Percentiles rank a stretch among this genome's conserved stretches.
These are phyloP conservation scores for Pochonia chlamydosporia DNA, from an alignment of 2,329 filamentous ascomycete genomes.

Conservation along the genomic window DNA sequence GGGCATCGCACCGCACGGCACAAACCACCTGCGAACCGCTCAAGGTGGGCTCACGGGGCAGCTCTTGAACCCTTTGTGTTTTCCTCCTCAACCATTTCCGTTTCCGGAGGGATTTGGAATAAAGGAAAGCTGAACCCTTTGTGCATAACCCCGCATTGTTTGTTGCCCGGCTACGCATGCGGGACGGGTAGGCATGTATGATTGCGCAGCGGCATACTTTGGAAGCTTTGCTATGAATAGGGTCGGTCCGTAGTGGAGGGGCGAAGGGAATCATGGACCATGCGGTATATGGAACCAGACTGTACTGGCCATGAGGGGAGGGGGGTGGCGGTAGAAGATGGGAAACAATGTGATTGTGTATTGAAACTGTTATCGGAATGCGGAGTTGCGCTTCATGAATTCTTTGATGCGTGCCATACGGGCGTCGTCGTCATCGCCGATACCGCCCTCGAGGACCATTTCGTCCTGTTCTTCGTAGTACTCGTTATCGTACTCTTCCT, in stretches of 20 bases:
- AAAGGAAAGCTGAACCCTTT: neutral
- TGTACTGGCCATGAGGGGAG: neutral
- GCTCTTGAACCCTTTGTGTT: neutral
- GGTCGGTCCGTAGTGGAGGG: neutral
- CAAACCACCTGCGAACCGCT: no score
- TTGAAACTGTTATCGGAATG: conserved; percentile 10
- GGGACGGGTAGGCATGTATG: conserved; percentile 1
- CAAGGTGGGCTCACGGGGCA: neutral
- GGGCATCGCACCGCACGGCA: neutral
- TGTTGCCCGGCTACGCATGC: neutral
- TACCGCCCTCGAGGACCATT: conserved; percentile 30
- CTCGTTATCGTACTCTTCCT: conserved; percentile 46
- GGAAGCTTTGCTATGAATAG: neutral
- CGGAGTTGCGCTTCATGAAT: conserved; percentile 29
- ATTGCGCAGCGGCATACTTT: neutral
- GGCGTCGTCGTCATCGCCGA: conserved; percentile 28
- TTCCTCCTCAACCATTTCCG: neutral
- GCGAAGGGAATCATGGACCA: no score
- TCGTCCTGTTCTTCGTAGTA: conserved; percentile 31
- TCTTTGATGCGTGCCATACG: conserved; percentile 32
- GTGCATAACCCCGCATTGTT: neutral
- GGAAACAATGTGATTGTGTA: neutral
- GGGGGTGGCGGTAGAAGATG: neutral
- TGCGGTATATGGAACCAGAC: neutral
- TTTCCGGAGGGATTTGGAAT: neutral